A percentile compares a stretch with the other conserved stretches of the same genome.
phyloP scores from a whole-genome alignment of 768 basidiomycete genomes.

The Auricularia sp. region DNA sequence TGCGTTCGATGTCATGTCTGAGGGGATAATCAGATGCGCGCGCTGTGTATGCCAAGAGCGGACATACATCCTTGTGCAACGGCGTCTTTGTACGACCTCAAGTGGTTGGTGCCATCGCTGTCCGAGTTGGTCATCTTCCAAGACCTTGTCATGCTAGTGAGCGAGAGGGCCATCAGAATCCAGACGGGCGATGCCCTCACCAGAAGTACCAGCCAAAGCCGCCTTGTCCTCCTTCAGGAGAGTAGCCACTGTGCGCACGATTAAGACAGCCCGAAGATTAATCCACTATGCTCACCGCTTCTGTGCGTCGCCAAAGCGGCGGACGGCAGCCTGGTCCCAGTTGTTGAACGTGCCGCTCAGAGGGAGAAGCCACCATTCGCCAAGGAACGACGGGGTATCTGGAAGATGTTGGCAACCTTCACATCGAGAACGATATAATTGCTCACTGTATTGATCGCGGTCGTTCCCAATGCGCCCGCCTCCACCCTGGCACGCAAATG shows the following conservation, averaged over 20 bases:
- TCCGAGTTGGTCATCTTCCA: constrained; percentile 4
- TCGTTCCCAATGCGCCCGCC: neutral
- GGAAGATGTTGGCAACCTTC: too few relatives aligned
- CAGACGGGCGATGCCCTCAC: neutral
- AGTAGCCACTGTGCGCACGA: neutral
- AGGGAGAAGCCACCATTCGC: constrained; percentile 1
- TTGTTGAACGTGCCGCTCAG: neutral
- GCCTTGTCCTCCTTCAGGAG: neutral
- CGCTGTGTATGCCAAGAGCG: neutral
- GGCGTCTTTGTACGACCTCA: neutral
- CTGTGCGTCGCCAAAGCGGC: constrained; percentile 1
- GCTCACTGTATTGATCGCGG: neutral
- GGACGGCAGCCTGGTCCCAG: neutral
- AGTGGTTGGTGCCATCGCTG: neutral
- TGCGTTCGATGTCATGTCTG: neutral
- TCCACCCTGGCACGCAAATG: neutral
- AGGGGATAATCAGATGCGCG: too few relatives aligned
- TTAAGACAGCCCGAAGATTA: neutral
- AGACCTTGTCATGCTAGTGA: neutral
- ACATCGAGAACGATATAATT: neutral
- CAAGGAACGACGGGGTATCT: neutral
- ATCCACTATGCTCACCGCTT: neutral
- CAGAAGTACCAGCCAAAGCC: neutral
- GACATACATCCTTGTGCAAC: neutral
- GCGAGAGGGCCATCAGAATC: too few relatives aligned